These are phyloP conservation scores for Echinochloa phyllopogon DNA, from an alignment of 176 grass and related monocot genomes.

Conservation along the genomic window DNA sequence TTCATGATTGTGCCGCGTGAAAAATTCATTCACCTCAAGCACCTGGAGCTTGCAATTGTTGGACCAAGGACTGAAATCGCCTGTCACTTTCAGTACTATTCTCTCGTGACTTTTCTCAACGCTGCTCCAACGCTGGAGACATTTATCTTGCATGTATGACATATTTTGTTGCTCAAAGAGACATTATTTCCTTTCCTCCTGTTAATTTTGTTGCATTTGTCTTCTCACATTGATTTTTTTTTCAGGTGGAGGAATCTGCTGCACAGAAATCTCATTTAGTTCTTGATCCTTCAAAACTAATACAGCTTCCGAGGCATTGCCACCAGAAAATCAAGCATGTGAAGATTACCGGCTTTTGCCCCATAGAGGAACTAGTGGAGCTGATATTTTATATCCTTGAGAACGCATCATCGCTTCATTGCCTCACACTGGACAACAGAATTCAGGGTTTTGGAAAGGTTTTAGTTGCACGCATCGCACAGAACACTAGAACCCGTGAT, in stretches of 20 bases:
- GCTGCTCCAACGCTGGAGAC: constrained; percentile 25
- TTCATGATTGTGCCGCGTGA: background rate
- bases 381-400: constrained; percentile 17
- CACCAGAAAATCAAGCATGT: constrained; percentile 15
- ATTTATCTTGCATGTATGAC: constrained; percentile 30
- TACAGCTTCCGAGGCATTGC: background rate
- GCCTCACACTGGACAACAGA: background rate
- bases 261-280: background rate
- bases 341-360: constrained; percentile 30
- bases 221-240: background rate
- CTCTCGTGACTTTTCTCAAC: constrained; percentile 34
- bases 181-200: background rate
- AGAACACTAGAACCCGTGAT: background rate
- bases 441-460: background rate
- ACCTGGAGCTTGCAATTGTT: constrained; percentile 32
- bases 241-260: background rate
- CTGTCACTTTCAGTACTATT: background rate
- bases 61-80: background rate
- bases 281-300: background rate
- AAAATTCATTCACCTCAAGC: constrained; percentile 35
- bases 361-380: background rate
- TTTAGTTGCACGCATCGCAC: background rate
- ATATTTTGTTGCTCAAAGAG: background rate
- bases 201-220: background rate
- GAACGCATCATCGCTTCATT: background rate